phyloP scores from a whole-genome alignment of 352 stramenopile genomes.

The Ochromonadaceae sp. region DNA sequence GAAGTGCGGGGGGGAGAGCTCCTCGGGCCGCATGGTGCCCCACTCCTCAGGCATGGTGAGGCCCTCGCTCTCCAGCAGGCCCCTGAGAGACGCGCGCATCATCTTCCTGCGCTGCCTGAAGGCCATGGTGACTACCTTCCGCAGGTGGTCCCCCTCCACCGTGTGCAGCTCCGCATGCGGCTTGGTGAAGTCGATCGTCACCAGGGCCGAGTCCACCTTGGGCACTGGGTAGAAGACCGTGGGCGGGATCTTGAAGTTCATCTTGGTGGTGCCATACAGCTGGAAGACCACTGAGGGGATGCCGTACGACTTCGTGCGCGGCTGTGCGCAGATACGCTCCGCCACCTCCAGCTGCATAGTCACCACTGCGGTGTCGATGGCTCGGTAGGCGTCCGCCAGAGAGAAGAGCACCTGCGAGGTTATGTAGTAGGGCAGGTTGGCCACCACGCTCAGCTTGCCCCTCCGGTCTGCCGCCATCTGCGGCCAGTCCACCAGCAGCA shows the following conservation, averaged over 20 bases:
- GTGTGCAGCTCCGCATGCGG: not conserved
- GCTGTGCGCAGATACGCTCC: conserved; percentile 46
- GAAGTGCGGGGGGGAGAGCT: conserved; percentile 55
- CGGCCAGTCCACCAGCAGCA: conserved; percentile 56
- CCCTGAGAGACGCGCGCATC: conserved; percentile 51
- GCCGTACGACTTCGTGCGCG: conserved; percentile 50
- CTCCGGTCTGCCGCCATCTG: conserved; percentile 34
- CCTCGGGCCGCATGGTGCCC: conserved; percentile 48
- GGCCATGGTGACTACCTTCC: conserved; percentile 42
- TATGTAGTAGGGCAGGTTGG: conserved; percentile 72
- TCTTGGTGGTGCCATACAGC: conserved; percentile 37
- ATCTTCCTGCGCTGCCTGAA: conserved; percentile 68
- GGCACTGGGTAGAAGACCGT: conserved; percentile 70
- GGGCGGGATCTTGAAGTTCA: conserved; percentile 69
- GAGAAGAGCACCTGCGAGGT: conserved; percentile 66
- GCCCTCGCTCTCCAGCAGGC: conserved; percentile 34
- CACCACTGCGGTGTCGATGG: conserved; percentile 41
- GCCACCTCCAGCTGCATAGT: conserved; percentile 72
- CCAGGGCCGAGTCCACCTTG: conserved; percentile 52
- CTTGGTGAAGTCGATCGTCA: conserved; percentile 30
- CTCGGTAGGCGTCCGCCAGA: conserved; percentile 44
- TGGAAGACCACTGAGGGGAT: conserved; percentile 70
- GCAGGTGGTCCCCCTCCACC: not conserved
- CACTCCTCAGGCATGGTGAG: conserved; percentile 45
- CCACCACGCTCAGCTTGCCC: conserved; percentile 46